phyloP scores from a whole-genome alignment of 1,284 basidiomycete genomes.

The Malassezia restricta region DNA sequence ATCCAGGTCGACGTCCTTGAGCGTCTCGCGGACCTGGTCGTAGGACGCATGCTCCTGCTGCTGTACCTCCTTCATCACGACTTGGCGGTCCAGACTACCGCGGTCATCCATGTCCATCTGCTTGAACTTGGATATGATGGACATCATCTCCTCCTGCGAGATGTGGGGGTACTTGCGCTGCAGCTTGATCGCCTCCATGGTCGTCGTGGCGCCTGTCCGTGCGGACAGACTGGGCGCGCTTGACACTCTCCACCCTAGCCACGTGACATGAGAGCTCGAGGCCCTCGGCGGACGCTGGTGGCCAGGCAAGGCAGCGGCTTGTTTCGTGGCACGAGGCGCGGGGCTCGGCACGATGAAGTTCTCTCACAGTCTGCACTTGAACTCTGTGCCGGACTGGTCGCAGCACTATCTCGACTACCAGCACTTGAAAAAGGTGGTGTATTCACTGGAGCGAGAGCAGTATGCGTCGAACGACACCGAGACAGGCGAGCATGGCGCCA shows the following conservation, averaged over 20 bases:
- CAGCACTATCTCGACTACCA: slow-evolving; percentile 64
- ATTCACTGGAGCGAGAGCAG: slow-evolving; percentile 30
- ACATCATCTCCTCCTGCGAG: slow-evolving; percentile 47
- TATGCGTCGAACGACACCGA: slow-evolving; percentile 14
- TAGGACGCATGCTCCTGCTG: slow-evolving; percentile 34
- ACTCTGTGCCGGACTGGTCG: slow-evolving; percentile 87
- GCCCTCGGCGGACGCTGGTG: no score
- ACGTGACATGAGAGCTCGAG: no score
- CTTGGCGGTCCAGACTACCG: slow-evolving; percentile 35
- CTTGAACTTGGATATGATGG: slow-evolving; percentile 36
- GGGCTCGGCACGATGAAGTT: slow-evolving; percentile 17
- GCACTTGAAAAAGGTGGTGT: slow-evolving; percentile 44
- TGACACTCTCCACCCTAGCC: no score
- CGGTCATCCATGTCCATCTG: slow-evolving; percentile 42
- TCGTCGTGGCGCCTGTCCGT: not conserved
- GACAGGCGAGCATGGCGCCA: slow-evolving; percentile 6
- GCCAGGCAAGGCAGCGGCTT: no score
- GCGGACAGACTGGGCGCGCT: no score
- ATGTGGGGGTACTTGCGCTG: slow-evolving; percentile 90
- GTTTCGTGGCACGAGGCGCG: not conserved
- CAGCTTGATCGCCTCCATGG: slow-evolving; percentile 70
- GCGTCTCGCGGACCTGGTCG: slow-evolving; percentile 53
- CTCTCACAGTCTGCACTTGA: slow-evolving; percentile 71
- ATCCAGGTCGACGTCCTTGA: slow-evolving; percentile 89
- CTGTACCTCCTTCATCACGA: slow-evolving; percentile 38